phyloP scores from a whole-genome alignment of 257 asterid genomes.

The Solanum appendiculatum region DNA sequence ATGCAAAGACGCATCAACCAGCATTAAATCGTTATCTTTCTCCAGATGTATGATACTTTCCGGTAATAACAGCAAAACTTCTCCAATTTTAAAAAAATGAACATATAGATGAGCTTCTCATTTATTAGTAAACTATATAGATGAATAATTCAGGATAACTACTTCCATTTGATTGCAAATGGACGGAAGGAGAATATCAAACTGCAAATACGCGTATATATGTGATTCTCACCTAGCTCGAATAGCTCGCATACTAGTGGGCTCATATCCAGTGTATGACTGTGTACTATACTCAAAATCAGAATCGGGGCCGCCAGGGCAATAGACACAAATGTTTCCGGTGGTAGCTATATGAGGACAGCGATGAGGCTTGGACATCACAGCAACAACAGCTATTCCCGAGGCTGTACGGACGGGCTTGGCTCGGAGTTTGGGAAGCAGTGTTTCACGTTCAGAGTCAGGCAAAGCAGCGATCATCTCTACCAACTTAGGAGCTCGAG shows the following conservation, averaged over 20 bases:
- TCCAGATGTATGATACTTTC: background rate
- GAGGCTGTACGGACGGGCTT: constrained; percentile 98
- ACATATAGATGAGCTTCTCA: background rate
- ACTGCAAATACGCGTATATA: background rate
- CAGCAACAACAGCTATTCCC: constrained; percentile 97
- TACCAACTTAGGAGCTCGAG: constrained; percentile 90
- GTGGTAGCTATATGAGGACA: constrained; percentile 99
- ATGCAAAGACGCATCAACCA: background rate
- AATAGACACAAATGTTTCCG: constrained; percentile 92
- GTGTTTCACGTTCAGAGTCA: constrained; percentile 71
- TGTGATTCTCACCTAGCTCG: constrained; percentile 65
- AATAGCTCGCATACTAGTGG: constrained; percentile 98
- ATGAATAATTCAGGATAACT: background rate
- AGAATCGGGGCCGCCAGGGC: constrained; percentile 98
- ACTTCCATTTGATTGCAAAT: background rate
- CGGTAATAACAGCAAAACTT: background rate
- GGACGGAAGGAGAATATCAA: background rate
- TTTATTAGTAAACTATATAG: background rate
- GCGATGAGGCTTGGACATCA: constrained; percentile 99
- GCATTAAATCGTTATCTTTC: background rate
- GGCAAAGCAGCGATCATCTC: constrained; percentile 99
- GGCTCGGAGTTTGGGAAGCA: constrained; percentile 89
- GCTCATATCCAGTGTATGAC: constrained; percentile 97
- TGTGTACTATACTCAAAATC: constrained; percentile 98
- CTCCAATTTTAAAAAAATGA: background rate